Conservation (phyloP, 2,329 filamentous ascomycete genomes). For the Fusarium sp. region DNA sequence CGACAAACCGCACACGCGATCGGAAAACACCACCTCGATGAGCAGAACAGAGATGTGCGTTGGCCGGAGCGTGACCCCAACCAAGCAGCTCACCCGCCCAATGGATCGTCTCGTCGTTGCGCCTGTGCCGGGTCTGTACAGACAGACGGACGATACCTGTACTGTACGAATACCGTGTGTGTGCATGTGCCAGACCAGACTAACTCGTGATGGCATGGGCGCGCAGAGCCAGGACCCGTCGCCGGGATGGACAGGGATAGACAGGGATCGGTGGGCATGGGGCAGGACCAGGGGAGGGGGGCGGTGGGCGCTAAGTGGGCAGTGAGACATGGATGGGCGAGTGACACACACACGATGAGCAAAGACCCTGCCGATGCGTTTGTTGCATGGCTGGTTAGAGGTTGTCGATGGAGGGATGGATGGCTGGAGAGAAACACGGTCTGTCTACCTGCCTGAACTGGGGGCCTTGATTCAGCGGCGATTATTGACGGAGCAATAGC, state of each 20-base stretch:
- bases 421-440: neutral
- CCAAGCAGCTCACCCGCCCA: slow-evolving; percentile 24
- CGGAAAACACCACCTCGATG: slow-evolving; percentile 16
- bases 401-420: slow-evolving; percentile 1
- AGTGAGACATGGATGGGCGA: slow-evolving; percentile 45
- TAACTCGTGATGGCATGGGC: slow-evolving; percentile 41
- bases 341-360: slow-evolving; percentile 37
- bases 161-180: slow-evolving; percentile 28
- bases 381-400: slow-evolving; percentile 14
- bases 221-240: slow-evolving; percentile 16
- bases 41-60: slow-evolving; percentile 20
- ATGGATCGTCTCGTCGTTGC: slow-evolving; percentile 33
- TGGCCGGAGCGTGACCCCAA: slow-evolving; percentile 38
- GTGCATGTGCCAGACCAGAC: slow-evolving; percentile 14
- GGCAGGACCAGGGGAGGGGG: slow-evolving; percentile 26
- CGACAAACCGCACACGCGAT: slow-evolving; percentile 18
- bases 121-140: slow-evolving; percentile 29
- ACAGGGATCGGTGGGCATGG: slow-evolving; percentile 39
- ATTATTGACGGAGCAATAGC: neutral
- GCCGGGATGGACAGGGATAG: slow-evolving; percentile 25
- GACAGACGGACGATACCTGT: slow-evolving; percentile 9
- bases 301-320: slow-evolving; percentile 43
- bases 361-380: slow-evolving; percentile 28
- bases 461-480: neutral
- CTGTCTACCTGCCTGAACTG: neutral